Conservation (phyloP, 768 basidiomycete species). For the Leccinum arenicola region DNA sequence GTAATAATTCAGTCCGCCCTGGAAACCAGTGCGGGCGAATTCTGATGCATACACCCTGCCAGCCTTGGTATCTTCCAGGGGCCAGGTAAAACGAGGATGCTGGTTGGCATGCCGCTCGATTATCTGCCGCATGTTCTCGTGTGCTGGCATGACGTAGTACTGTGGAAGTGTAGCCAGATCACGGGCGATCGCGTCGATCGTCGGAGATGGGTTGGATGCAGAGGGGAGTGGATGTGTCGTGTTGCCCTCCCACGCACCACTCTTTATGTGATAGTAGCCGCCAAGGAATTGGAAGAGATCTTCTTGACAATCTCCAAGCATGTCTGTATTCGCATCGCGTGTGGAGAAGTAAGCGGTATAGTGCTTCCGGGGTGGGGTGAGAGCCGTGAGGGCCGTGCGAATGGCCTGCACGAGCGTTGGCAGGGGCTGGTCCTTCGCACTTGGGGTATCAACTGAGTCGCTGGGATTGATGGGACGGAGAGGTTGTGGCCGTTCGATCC, state of each 20-base stretch:
- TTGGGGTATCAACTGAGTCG: constrained; percentile 4
- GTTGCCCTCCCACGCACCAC: constrained; percentile 50
- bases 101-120: constrained; percentile 37
- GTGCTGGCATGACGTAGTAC: constrained; percentile 60
- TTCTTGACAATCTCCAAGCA: constrained; percentile 27
- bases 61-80: constrained; percentile 45
- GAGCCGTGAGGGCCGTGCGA: constrained; percentile 30
- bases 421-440: constrained; percentile 10
- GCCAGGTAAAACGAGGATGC: constrained; percentile 36
- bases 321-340: constrained; percentile 44
- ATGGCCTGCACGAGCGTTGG: constrained; percentile 5
- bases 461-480: constrained; percentile 3
- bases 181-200: constrained; percentile 24
- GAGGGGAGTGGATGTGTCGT: constrained; percentile 37
- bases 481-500: constrained; percentile 35
- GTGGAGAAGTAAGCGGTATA: constrained; percentile 52
- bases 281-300: constrained; percentile 24
- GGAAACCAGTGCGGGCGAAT: constrained; percentile 55
- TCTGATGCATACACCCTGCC: constrained; percentile 44
- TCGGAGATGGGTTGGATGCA: constrained; percentile 20
- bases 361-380: constrained; percentile 55
- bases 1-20: too few relatives aligned
- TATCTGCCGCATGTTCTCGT: constrained; percentile 52
- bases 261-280: constrained; percentile 47
- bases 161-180: constrained; percentile 45